Evolutionary conservation across 2,329 filamentous ascomycete species (phyloP).

Genomic region (Colletotrichum cordylinicola): DNA sequence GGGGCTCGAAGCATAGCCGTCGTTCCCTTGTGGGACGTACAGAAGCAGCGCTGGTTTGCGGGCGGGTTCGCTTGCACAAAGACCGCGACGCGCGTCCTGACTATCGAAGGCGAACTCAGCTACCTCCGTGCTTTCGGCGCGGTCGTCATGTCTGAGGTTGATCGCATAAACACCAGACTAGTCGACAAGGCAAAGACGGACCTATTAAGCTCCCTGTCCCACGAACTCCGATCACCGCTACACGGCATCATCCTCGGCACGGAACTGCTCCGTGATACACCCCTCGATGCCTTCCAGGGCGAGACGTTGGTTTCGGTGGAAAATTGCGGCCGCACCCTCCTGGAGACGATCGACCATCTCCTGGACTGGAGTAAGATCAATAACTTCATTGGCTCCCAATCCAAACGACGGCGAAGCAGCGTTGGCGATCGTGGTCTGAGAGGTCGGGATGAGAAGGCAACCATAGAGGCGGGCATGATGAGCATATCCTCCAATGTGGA

Average conservation of each 20-base stretch:
- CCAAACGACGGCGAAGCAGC: background rate
- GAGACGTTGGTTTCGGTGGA: conserved; percentile 49
- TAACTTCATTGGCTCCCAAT: conserved; percentile 25
- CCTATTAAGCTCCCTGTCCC: conserved; percentile 64
- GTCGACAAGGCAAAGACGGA: conserved; percentile 59
- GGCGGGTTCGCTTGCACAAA: conserved; percentile 56
- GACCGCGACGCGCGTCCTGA: conserved; percentile 46
- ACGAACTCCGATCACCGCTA: conserved; percentile 65
- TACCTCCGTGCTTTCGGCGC: conserved; percentile 58
- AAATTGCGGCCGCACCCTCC: conserved; percentile 47
- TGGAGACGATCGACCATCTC: conserved; percentile 56
- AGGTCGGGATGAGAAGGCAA: background rate
- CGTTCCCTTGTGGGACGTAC: conserved; percentile 53
- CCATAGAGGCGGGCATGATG: conserved; percentile 25
- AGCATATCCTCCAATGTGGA: conserved; percentile 32
- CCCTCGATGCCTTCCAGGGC: conserved; percentile 46
- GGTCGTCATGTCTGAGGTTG: conserved; percentile 62
- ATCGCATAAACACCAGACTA: conserved; percentile 42
- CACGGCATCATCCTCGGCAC: conserved; percentile 63
- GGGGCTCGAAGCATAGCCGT: conserved; percentile 51
- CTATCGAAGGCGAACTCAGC: conserved; percentile 52
- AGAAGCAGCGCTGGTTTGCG: conserved; percentile 52
- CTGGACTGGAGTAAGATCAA: conserved; percentile 49
- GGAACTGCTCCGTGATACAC: conserved; percentile 58
- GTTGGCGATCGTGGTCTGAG: background rate